Conservation (phyloP, 2,329 filamentous ascomycete genomes). For the Pseudomassariella vexata region DNA sequence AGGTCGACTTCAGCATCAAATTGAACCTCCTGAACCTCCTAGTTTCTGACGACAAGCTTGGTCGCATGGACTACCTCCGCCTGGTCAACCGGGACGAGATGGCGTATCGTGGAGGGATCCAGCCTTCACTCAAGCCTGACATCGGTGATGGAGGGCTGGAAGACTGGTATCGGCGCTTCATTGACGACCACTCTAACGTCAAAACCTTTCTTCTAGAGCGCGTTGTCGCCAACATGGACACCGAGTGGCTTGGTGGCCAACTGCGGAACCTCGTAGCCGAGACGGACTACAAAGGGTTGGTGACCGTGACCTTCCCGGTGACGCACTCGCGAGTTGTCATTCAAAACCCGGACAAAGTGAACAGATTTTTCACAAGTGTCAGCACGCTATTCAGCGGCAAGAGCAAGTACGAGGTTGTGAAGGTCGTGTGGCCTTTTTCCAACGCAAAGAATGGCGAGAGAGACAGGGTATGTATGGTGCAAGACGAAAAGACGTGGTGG, state of each 20-base stretch:
- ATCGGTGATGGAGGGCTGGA: constrained; percentile 37
- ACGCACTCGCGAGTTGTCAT: constrained; percentile 44
- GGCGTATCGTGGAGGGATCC: constrained; percentile 41
- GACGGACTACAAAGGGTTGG: constrained; percentile 43
- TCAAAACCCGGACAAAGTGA: constrained; percentile 45
- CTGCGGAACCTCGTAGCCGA: constrained; percentile 44
- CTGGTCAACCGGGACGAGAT: constrained; percentile 43
- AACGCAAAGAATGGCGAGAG: constrained; percentile 37
- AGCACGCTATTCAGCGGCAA: constrained; percentile 45
- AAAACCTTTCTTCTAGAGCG: constrained; percentile 47
- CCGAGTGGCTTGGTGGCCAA: constrained; percentile 48
- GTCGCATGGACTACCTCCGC: constrained; percentile 48
- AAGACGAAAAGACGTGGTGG: constrained; percentile 53
- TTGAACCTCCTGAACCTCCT: constrained; percentile 50
- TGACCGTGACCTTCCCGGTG: constrained; percentile 43
- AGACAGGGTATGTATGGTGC: constrained; percentile 41
- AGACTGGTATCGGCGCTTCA: constrained; percentile 42
- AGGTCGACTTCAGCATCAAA: constrained; percentile 46
- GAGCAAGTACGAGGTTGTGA: constrained; percentile 49
- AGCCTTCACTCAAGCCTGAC: constrained; percentile 36
- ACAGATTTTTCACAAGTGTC: constrained; percentile 48
- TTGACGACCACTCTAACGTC: constrained; percentile 37
- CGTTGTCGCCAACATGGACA: constrained; percentile 48
- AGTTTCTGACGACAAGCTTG: constrained; percentile 36
- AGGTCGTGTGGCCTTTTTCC: constrained; percentile 53